A percentile compares a stretch with the other conserved stretches of the same genome.
Evolutionary conservation across 129 eudicot genomes (phyloP).

Genomic region (Saposhnikovia divaricata): DNA sequence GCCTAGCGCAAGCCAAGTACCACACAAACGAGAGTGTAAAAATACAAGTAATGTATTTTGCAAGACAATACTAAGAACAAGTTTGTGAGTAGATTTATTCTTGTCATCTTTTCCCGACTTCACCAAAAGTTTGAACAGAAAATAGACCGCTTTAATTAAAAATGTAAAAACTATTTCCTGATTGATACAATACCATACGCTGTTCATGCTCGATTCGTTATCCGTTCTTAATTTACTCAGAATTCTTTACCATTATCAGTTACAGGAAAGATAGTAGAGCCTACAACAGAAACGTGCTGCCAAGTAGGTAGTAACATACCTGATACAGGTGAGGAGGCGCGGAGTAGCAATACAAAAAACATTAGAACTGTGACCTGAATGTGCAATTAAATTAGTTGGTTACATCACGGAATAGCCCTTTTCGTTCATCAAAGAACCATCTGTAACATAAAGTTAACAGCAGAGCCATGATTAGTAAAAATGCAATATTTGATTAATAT

Average conservation of each 20-base stretch:
- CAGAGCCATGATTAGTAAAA: neutral
- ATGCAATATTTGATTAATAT: no score
- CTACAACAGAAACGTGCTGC: neutral
- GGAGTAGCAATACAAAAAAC: constrained; percentile 4
- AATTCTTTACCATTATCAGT: neutral
- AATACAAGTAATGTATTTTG: neutral
- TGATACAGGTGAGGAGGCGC: constrained; percentile 12
- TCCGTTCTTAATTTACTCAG: neutral
- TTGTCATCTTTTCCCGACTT: neutral
- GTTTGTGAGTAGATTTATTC: neutral
- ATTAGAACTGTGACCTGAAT: constrained; percentile 8
- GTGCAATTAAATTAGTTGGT: constrained; percentile 35
- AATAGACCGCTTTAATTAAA: no score
- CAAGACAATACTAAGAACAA: neutral
- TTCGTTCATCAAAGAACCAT: constrained; percentile 89
- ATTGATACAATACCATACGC: neutral
- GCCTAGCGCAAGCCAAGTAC: neutral
- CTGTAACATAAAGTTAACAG: constrained; percentile 30
- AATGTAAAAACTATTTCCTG: no score
- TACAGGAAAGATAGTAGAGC: neutral
- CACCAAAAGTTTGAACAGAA: neutral
- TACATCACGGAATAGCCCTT: constrained; percentile 69
- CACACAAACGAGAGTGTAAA: neutral
- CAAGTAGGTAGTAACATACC: constrained; percentile 6
- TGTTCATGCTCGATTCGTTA: neutral